phyloP scores from a whole-genome alignment of 495 filamentous ascomycete genomes.

The Aspergillus biplanus region DNA sequence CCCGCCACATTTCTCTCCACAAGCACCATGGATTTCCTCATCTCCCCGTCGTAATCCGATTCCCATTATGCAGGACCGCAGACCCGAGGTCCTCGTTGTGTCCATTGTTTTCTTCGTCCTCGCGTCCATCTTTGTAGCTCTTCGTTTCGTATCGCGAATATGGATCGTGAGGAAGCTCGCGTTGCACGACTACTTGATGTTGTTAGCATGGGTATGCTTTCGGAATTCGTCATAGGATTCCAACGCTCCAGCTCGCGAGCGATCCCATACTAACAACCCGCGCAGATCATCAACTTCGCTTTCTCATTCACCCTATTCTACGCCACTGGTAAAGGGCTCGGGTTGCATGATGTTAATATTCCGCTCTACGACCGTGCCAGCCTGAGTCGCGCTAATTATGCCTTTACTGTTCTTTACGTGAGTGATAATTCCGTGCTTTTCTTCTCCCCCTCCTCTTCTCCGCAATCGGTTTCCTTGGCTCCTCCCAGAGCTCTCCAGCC shows the following conservation, averaged over 20 bases:
- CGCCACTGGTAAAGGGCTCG: slow-evolving; percentile 71
- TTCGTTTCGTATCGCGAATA: slow-evolving; percentile 71
- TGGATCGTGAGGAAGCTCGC: slow-evolving; percentile 70
- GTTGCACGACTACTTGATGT: slow-evolving; percentile 82
- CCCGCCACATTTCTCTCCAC: not conserved
- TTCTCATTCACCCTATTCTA: slow-evolving; percentile 78
- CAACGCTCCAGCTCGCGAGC: not conserved
- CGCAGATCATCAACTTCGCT: slow-evolving; percentile 69
- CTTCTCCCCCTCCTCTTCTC: too few relatives aligned
- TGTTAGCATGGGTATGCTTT: slow-evolving; percentile 74
- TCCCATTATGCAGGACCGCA: slow-evolving; percentile 55
- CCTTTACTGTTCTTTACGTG: slow-evolving; percentile 83
- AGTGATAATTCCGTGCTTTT: slow-evolving; percentile 40
- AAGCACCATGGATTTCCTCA: slow-evolving; percentile 19
- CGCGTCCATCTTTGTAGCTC: slow-evolving; percentile 70
- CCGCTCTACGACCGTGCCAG: slow-evolving; percentile 41
- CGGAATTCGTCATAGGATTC: not conserved
- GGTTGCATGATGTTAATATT: slow-evolving; percentile 73
- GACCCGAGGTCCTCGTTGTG: slow-evolving; percentile 71
- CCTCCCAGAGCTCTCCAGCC: not conserved
- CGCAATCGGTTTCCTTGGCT: not conserved
- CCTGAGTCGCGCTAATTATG: slow-evolving; percentile 74
- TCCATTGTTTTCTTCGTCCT: slow-evolving; percentile 69
- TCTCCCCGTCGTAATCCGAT: slow-evolving; percentile 13
- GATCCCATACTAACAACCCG: not conserved